Percentiles rank a stretch among this genome's conserved stretches.
Conservation (phyloP, 2,329 filamentous ascomycete species). For the Cytospora leucostoma region DNA sequence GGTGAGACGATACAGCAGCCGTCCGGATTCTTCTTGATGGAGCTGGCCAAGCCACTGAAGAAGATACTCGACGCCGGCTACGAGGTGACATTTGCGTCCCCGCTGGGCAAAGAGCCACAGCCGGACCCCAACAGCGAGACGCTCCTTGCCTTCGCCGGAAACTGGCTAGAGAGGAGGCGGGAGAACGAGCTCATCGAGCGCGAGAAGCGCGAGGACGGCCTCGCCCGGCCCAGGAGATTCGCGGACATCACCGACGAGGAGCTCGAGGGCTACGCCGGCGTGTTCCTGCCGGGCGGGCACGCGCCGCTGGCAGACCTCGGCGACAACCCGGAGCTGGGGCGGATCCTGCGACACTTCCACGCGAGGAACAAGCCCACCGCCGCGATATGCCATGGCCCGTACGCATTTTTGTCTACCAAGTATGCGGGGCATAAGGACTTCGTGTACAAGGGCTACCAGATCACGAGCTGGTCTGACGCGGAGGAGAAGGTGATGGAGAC, state of each 20-base stretch:
- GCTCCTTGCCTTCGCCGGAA: slow-evolving; percentile 46
- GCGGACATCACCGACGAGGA: slow-evolving; percentile 43
- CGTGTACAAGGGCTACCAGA: slow-evolving; percentile 47
- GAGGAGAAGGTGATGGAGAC: slow-evolving; percentile 50
- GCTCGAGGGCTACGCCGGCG: slow-evolving; percentile 40
- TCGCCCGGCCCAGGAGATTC: slow-evolving; percentile 41
- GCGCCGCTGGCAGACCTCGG: slow-evolving; percentile 46
- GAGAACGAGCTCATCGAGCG: slow-evolving; percentile 44
- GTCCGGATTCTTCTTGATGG: slow-evolving; percentile 42
- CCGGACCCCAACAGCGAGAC: slow-evolving; percentile 45
- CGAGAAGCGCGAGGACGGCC: slow-evolving; percentile 48
- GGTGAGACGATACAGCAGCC: slow-evolving; percentile 35
- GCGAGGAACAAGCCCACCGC: slow-evolving; percentile 44
- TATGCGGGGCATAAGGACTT: slow-evolving; percentile 39
- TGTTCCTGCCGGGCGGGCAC: slow-evolving; percentile 49
- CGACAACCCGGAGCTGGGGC: slow-evolving; percentile 43
- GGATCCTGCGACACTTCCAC: slow-evolving; percentile 45
- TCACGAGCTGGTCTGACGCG: slow-evolving; percentile 47
- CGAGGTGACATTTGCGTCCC: slow-evolving; percentile 48
- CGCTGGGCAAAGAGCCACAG: slow-evolving; percentile 42
- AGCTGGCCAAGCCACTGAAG: slow-evolving; percentile 41
- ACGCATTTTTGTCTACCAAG: slow-evolving; percentile 46
- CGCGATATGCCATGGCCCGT: slow-evolving; percentile 49
- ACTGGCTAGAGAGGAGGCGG: slow-evolving; percentile 45
- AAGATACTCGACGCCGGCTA: slow-evolving; percentile 41